Conservation (phyloP, 2,329 filamentous ascomycete species). For the Claviceps pazoutovae region DNA sequence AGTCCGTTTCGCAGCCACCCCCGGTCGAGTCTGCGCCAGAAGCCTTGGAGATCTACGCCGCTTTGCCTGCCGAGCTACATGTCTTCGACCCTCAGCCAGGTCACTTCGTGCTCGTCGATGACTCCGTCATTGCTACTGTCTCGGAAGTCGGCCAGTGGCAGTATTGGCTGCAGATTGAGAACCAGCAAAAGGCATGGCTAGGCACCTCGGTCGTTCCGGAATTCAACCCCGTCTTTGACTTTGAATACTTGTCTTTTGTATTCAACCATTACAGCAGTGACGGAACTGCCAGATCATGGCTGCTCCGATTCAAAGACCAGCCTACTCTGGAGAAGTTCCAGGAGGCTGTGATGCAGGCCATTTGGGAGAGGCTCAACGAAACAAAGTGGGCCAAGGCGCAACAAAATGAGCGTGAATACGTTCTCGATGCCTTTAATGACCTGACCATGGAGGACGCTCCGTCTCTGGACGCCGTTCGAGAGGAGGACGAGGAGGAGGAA, state of each 20-base stretch:
- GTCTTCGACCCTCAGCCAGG: conserved; percentile 83
- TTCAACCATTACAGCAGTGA: conserved; percentile 92
- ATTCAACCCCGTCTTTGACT: conserved; percentile 97
- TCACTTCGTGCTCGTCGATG: conserved; percentile 70
- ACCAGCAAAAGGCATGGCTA: conserved; percentile 67
- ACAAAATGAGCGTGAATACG: conserved; percentile 84
- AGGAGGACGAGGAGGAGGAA: conserved; percentile 41
- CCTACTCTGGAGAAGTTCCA: conserved; percentile 74
- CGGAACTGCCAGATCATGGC: conserved; percentile 87
- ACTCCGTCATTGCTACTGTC: conserved; percentile 62
- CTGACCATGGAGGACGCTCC: conserved; percentile 73
- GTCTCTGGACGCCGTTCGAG: conserved; percentile 28
- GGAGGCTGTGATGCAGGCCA: conserved; percentile 81
- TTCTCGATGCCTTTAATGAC: conserved; percentile 90
- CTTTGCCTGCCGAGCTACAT: conserved; percentile 74
- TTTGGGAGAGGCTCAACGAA: conserved; percentile 94
- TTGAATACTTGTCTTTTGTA: conserved; percentile 96
- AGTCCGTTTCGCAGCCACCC: not conserved
- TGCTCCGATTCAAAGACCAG: conserved; percentile 81
- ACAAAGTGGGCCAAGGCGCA: conserved; percentile 89
- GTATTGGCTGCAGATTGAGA: conserved; percentile 84
- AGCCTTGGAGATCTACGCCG: conserved; percentile 56
- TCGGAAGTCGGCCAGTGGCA: conserved; percentile 82
- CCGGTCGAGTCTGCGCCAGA: conserved; percentile 37
- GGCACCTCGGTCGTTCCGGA: conserved; percentile 76